Percentiles rank a stretch among this genome's conserved stretches.
These are phyloP conservation scores for Plectosphaerella plurivora DNA, from an alignment of 2,329 filamentous ascomycete species.

Conservation along the genomic window DNA sequence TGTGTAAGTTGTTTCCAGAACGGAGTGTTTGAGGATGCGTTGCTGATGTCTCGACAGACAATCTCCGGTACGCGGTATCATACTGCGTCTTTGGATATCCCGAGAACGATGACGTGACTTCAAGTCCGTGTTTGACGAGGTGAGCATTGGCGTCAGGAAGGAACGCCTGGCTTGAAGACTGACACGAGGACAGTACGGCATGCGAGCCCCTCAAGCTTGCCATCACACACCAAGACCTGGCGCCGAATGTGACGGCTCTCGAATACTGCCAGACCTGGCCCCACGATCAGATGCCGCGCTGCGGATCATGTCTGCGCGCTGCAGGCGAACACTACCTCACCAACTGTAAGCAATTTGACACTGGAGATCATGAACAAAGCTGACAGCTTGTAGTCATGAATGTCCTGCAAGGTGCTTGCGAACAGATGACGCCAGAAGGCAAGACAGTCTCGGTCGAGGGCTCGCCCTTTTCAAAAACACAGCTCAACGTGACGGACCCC, in stretches of 20 bases:
- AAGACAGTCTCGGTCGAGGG: conserved; percentile 45
- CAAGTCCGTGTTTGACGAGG: conserved; percentile 49
- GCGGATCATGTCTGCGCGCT: conserved; percentile 40
- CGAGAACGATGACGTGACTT: conserved; percentile 31
- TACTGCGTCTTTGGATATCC: conserved; percentile 51
- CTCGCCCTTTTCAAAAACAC: conserved; percentile 42
- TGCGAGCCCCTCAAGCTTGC: conserved; percentile 44
- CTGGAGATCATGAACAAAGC: background rate
- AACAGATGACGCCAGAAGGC: conserved; percentile 44
- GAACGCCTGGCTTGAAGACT: background rate
- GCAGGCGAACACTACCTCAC: conserved; percentile 35
- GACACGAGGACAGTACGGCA: conserved; percentile 34
- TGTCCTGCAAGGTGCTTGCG: conserved; percentile 51
- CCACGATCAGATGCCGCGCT: conserved; percentile 32
- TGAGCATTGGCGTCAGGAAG: conserved; percentile 20
- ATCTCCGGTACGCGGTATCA: conserved; percentile 50
- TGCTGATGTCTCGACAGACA: conserved; percentile 35
- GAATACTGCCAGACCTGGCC: conserved; percentile 52
- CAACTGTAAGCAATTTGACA: conserved; percentile 42
- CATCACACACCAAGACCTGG: conserved; percentile 45
- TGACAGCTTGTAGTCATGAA: conserved; percentile 33
- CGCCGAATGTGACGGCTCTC: conserved; percentile 37
- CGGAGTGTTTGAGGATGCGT: too few relatives aligned
- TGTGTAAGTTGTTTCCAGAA: conserved; percentile 42
- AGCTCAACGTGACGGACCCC: conserved; percentile 47